Base-by-base conservation (phyloP, 2,329 filamentous ascomycete species). In the Ambrosiella cleistominuta region DNA sequence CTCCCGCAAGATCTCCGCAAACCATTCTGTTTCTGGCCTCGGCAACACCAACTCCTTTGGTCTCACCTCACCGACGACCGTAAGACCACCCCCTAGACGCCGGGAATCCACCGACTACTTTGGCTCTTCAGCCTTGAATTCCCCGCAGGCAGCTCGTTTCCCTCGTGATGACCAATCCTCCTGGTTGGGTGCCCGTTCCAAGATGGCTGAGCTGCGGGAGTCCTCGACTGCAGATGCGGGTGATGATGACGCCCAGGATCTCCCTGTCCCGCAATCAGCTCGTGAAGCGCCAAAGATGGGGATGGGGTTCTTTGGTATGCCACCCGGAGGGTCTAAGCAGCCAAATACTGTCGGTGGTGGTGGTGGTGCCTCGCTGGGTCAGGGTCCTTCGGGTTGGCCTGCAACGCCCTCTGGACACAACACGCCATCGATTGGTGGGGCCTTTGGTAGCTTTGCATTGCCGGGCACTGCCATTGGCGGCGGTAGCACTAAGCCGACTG, bases 391-490 rank as follows among this genome's bases (percentile, higher is more conserved):
- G 62, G 76, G 70, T 7, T 72, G 70, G 70, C 68, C 69, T 17
- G 64, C 69, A 3, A 68, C 79, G 12, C 76, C 80, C 19, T 79
- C 80, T 57, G 75, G 59, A n/a, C 59, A 60, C 47, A 60, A 55
- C n/a, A 61, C 56, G 2, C 59, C 62, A 9, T 80, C 82, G 1
- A 86, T 90, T 75, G 89, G 91, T 39, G 44, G 44, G 12, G 83
- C 83, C 19, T 98, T 98, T 70, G 91, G 91, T 9, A 93, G 83
- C 65, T 97, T 97, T 69, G 83, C 86, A n/a, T 69, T 94, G 56
- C 70, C 79, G 37, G 75, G 77, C 39, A 74, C 78, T 15, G 70
- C 77, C 6, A 74, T 80, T 37, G 73, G 76, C 3, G 35, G 40
- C 1, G 17, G n/a, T 11, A 38, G 37, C 12, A 64, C 65, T 56